phyloP scores from a whole-genome alignment of 495 filamentous ascomycete genomes.

The Talaromyces thailandensis region DNA sequence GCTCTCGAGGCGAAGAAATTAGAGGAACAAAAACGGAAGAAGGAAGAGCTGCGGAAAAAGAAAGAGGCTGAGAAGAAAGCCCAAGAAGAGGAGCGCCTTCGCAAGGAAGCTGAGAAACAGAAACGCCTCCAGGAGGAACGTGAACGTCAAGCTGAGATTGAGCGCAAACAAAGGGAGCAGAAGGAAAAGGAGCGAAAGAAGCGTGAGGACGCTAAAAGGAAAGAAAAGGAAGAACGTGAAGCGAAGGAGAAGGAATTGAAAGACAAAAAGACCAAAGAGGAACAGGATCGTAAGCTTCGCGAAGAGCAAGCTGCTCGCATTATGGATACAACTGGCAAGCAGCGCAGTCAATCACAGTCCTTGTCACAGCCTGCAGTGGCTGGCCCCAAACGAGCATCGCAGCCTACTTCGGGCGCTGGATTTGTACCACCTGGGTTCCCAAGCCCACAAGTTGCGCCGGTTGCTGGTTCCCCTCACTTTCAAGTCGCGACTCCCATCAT shows the following conservation, averaged over 20 bases:
- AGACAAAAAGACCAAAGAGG: constrained; percentile 53
- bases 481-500: constrained; percentile 69
- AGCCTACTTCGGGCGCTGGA: constrained; percentile 22
- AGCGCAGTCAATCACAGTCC: constrained; percentile 32
- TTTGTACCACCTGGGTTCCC: constrained; percentile 49
- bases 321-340: constrained; percentile 39
- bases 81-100: constrained; percentile 74
- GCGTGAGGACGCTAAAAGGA: constrained; percentile 50
- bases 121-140: constrained; percentile 72
- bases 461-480: constrained; percentile 65
- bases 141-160: constrained; percentile 67
- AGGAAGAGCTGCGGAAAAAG: constrained; percentile 86
- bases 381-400: constrained; percentile 32
- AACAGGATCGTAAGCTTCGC: constrained; percentile 57
- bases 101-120: constrained; percentile 72
- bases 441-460: constrained; percentile 27
- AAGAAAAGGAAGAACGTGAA: constrained; percentile 70
- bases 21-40: constrained; percentile 69
- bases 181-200: constrained; percentile 66
- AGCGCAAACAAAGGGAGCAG: constrained; percentile 64
- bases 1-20: constrained; percentile 70
- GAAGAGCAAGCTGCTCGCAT: constrained; percentile 52
- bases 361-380: constrained; percentile 16
- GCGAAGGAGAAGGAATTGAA: constrained; percentile 49
- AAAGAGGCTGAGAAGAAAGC: constrained; percentile 87